Evolutionary conservation across 495 filamentous ascomycete genomes (phyloP).

Genomic region (Lepraria neglecta): DNA sequence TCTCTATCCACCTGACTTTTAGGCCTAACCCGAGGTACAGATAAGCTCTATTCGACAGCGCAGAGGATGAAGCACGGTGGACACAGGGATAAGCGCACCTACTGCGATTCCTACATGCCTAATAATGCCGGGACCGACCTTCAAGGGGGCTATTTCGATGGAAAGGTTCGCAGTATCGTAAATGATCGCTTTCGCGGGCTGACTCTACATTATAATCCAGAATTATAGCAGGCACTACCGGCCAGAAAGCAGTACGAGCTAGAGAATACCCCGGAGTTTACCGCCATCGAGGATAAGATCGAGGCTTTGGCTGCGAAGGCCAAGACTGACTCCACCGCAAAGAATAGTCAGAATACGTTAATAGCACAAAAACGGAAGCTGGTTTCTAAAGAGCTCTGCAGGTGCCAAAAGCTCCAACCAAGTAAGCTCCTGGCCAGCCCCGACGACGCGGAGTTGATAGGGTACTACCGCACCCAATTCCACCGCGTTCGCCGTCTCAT

Average conservation of each 20-base stretch:
- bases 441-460: constrained; percentile 19
- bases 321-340: constrained; percentile 14
- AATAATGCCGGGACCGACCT: constrained; percentile 26
- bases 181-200: constrained; percentile 25
- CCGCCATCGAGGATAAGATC: constrained; percentile 24
- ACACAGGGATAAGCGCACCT: constrained; percentile 22
- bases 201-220: constrained; percentile 25
- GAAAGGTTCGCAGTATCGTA: constrained; percentile 23
- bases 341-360: constrained; percentile 23
- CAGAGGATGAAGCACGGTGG: constrained; percentile 26
- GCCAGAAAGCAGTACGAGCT: constrained; percentile 28
- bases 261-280: constrained; percentile 24
- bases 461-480: constrained; percentile 23
- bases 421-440: constrained; percentile 14
- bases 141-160: constrained; percentile 23
- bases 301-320: constrained; percentile 20
- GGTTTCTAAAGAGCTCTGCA: constrained; percentile 24
- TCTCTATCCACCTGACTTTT: constrained; percentile 8
- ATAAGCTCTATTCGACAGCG: constrained; percentile 28
- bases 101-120: constrained; percentile 25
- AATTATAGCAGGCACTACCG: constrained; percentile 29
- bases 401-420: constrained; percentile 22
- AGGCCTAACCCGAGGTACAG: constrained; percentile 23
- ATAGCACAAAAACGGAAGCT: constrained; percentile 25
- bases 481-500: constrained; percentile 22